Evolutionary conservation across 2,329 filamentous ascomycete genomes (phyloP).

Genomic region (Aphanocladium album): DNA sequence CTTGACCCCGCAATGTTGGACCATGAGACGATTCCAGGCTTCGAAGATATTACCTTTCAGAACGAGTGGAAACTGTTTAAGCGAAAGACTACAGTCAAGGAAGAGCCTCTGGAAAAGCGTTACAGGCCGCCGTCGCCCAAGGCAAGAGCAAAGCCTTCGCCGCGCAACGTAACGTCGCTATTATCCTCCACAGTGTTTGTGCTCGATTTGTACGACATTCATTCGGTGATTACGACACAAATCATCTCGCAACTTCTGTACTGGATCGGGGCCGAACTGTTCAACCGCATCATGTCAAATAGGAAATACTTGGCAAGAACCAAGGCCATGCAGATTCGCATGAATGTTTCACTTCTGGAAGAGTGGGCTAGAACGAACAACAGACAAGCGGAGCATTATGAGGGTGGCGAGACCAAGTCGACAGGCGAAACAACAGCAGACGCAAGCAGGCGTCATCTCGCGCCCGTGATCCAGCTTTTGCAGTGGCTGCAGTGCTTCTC

Average conservation of each 20-base stretch:
- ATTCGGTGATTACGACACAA: constrained; percentile 91
- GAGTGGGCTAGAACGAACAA: constrained; percentile 96
- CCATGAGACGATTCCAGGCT: constrained; percentile 95
- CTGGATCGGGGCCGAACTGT: constrained; percentile 93
- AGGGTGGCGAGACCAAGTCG: constrained; percentile 80
- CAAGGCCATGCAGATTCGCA: constrained; percentile 99
- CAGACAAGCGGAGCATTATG: constrained; percentile 89
- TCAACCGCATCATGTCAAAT: constrained; percentile 97
- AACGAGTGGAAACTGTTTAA: constrained; percentile 99
- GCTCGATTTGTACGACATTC: constrained; percentile 96
- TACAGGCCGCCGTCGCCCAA: constrained; percentile 92
- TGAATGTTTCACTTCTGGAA: constrained; percentile 93
- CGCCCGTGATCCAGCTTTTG: constrained; percentile 85
- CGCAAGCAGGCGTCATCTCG: constrained; percentile 75
- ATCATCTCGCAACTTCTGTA: constrained; percentile 90
- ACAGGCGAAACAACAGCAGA: constrained; percentile 86
- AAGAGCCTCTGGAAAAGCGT: constrained; percentile 84
- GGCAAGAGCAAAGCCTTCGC: constrained; percentile 83
- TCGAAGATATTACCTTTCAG: constrained; percentile 94
- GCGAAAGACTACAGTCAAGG: constrained; percentile 81
- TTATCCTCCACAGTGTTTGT: constrained; percentile 96
- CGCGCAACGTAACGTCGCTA: constrained; percentile 90
- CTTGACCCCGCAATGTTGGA: constrained; percentile 91
- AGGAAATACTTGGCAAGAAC: constrained; percentile 90
- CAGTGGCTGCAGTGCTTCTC: constrained; percentile 99